These are phyloP conservation scores for Chlamydomonas eustigma DNA, from an alignment of 139 green algal genomes.

Conservation along the genomic window DNA sequence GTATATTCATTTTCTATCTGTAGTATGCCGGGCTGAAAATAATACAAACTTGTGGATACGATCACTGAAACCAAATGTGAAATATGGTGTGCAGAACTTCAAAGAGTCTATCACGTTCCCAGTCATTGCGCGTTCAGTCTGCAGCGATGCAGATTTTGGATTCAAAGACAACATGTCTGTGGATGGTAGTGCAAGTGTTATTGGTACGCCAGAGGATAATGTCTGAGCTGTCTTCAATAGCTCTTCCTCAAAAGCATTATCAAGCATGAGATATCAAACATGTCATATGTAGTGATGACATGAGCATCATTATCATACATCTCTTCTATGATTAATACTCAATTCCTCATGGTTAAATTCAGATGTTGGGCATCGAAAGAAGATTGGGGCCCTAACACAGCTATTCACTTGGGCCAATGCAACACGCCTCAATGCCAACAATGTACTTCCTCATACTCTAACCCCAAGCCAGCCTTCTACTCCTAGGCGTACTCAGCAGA, in stretches of 20 bases:
- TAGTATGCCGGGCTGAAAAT: too few species aligned
- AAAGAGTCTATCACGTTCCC: neutral
- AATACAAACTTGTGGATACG: too few species aligned
- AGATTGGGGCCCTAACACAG: neutral
- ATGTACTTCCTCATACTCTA: neutral
- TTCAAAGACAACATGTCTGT: constrained; percentile 1
- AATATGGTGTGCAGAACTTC: constrained; percentile 8
- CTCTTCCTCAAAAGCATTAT: too few species aligned
- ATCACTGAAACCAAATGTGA: neutral
- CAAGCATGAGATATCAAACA: too few species aligned
- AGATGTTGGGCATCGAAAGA: neutral
- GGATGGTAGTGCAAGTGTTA: neutral
- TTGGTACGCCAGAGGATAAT: neutral
- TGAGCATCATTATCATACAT: too few species aligned
- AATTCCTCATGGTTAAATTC: neutral
- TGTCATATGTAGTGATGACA: too few species aligned
- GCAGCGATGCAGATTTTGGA: constrained; percentile 7
- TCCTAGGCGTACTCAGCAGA: neutral
- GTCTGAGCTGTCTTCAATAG: too few species aligned
- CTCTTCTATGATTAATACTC: too few species aligned
- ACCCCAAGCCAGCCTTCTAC: constrained; percentile 2
- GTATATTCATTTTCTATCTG: too few species aligned
- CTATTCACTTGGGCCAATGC: neutral
- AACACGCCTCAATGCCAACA: neutral
- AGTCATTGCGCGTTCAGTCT: neutral